phyloP scores from a whole-genome alignment of 2,329 filamentous ascomycete species.

The Neonectria punicea region DNA sequence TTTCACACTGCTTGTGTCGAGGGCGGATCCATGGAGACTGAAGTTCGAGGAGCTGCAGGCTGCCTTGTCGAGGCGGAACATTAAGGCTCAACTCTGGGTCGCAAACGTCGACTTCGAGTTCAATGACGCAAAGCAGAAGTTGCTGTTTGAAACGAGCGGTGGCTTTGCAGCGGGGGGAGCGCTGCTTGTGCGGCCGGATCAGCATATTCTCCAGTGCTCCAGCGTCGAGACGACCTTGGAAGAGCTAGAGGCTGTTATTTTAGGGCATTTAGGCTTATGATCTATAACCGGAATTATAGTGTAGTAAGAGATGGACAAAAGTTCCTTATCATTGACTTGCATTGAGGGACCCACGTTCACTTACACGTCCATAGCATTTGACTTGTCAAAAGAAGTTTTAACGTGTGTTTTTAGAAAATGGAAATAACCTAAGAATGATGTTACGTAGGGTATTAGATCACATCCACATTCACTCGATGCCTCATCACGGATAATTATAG shows the following conservation, averaged over 20 bases:
- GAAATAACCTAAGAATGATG: too few species aligned
- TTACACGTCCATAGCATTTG: too few species aligned
- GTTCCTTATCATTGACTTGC: background rate
- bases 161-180: slow-evolving; percentile 41
- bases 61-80: background rate
- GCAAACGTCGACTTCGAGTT: slow-evolving; percentile 13
- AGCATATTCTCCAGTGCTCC: slow-evolving; percentile 46
- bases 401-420: too few species aligned
- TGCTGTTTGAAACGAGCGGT: slow-evolving; percentile 33
- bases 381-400: too few species aligned
- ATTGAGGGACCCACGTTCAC: too few species aligned
- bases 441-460: too few species aligned
- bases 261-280: slow-evolving; percentile 2
- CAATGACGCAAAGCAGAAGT: background rate
- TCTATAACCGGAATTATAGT: background rate
- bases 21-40: background rate
- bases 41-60: slow-evolving; percentile 6
- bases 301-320: background rate
- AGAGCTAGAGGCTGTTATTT: background rate
- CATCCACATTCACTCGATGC: too few species aligned
- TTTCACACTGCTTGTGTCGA: slow-evolving; percentile 6
- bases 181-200: slow-evolving; percentile 51
- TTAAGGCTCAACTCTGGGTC: slow-evolving; percentile 4
- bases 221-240: background rate
- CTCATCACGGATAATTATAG: too few species aligned